Base-by-base conservation (phyloP, 169 alveolate genomes). In the Plasmodium adleri region DNA sequence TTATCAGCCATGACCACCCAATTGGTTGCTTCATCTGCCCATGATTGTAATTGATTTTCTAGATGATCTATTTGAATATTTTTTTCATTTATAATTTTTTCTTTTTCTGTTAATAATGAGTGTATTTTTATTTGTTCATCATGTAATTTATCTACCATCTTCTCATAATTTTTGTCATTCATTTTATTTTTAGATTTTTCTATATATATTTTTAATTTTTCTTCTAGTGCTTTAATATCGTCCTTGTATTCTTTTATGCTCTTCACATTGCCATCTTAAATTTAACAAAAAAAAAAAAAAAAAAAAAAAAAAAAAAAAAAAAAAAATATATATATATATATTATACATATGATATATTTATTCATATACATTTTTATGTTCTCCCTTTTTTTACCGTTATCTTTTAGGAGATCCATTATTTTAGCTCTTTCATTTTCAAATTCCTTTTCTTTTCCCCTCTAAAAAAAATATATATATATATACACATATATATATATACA, bases 21-120 rank as follows among this genome's bases (percentile, higher is more conserved):
- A 9, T 78, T 78, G 12, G 89, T 64, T 17, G 89, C 89, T 59
- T 78, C 89, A 45, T 78, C 78, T 20, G 89, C 89, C 89, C 89
- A 78, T 32, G 89, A 78, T 24, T 78, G 89, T 59, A 78, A 64
- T 45, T 78, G 89, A 6, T 45, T 17, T 26, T 78, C 78, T 22
- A 78, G 22, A 47, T 59, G 50, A 15, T 78, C 78, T 7, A 78
- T 78, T 78, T 78, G 66, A 12, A 67, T 63, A 58, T 78, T 78
- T 13, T 78, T 78, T 58, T 78, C 67, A 24, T 64, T 66, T 64
- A 78, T 78, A 52, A 67, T 49, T 78, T 78, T 64, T 64, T 78
- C 89, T 59, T 78, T 78, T 45, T 78, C 78, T n/a, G 76, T 67
- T 56, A 78, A 24, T 50, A 66, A 56, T 52, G 89, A 78, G 9